These are phyloP conservation scores for Curvularia hawaiiensis DNA, from an alignment of 2,329 filamentous ascomycete genomes.

Conservation along the genomic window DNA sequence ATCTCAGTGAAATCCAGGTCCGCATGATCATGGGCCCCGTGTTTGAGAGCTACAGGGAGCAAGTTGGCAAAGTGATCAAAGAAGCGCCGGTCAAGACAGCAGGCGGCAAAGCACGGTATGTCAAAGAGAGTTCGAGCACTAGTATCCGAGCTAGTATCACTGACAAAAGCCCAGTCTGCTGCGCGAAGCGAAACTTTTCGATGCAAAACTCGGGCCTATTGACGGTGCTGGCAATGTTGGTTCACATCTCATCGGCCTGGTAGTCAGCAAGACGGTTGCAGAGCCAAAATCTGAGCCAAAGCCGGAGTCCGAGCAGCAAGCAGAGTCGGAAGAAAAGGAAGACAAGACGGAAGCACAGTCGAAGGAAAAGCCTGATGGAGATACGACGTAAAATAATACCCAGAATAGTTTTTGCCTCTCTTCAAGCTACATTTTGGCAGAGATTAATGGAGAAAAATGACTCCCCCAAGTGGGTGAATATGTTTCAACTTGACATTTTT, in stretches of 20 bases:
- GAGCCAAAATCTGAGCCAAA: slow-evolving; percentile 18
- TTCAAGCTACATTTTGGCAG: background rate
- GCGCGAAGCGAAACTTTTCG: slow-evolving; percentile 75
- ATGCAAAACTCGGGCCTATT: slow-evolving; percentile 72
- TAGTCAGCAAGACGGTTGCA: slow-evolving; percentile 60
- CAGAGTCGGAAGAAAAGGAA: background rate
- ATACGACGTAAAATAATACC: slow-evolving; percentile 1
- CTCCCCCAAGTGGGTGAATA: background rate
- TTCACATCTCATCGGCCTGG: slow-evolving; percentile 68
- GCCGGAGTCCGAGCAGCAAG: background rate
- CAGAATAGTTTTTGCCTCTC: background rate
- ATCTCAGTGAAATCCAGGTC: slow-evolving; percentile 77
- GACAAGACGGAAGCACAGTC: background rate
- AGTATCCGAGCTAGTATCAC: background rate
- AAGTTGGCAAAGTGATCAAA: slow-evolving; percentile 73
- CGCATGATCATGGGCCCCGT: slow-evolving; percentile 85
- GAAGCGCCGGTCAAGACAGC: slow-evolving; percentile 69
- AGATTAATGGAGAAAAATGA: background rate
- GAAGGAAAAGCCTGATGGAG: background rate
- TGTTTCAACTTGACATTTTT: background rate
- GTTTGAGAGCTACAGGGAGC: slow-evolving; percentile 79
- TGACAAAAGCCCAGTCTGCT: slow-evolving; percentile 64
- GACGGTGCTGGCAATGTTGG: slow-evolving; percentile 79
- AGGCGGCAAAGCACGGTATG: slow-evolving; percentile 73
- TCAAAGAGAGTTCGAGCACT: slow-evolving; percentile 5